phyloP scores from a whole-genome alignment of 140 eudicot genomes.

The Stevia rebaudiana region DNA sequence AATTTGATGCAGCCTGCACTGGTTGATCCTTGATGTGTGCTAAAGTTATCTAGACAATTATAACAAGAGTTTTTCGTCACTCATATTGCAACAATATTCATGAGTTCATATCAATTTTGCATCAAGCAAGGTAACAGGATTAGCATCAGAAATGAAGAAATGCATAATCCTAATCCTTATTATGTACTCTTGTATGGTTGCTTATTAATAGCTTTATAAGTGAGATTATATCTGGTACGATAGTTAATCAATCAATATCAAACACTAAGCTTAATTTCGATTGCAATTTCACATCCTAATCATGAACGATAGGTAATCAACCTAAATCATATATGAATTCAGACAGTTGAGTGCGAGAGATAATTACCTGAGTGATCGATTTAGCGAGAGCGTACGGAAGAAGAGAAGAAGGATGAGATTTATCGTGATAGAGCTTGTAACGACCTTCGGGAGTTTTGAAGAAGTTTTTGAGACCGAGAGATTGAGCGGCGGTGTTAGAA shows the following conservation, averaged over 20 bases:
- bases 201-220: neutral
- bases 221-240: neutral
- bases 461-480: conserved; percentile 43
- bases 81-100: neutral
- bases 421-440: conserved; percentile 65
- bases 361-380: conserved; percentile 67
- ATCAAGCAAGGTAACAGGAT: conserved; percentile 5
- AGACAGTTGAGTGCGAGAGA: neutral
- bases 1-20: conserved; percentile 27
- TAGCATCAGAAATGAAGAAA: neutral
- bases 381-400: conserved; percentile 74
- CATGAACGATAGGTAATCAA: neutral
- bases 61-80: conserved; percentile 7
- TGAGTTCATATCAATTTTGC: neutral
- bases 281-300: neutral
- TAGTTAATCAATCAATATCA: neutral
- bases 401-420: conserved; percentile 64
- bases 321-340: conserved; percentile 12
- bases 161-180: too few species aligned
- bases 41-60: conserved; percentile 50
- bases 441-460: conserved; percentile 90
- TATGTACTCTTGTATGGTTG: too few species aligned
- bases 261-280: conserved; percentile 10
- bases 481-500: conserved; percentile 31
- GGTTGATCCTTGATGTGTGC: conserved; percentile 76